Percentiles rank a stretch among this genome's conserved stretches.
Evolutionary conservation across 192 early-diverging fungal genomes (phyloP).

Genomic region (Fimicolochytrium jonesii): DNA sequence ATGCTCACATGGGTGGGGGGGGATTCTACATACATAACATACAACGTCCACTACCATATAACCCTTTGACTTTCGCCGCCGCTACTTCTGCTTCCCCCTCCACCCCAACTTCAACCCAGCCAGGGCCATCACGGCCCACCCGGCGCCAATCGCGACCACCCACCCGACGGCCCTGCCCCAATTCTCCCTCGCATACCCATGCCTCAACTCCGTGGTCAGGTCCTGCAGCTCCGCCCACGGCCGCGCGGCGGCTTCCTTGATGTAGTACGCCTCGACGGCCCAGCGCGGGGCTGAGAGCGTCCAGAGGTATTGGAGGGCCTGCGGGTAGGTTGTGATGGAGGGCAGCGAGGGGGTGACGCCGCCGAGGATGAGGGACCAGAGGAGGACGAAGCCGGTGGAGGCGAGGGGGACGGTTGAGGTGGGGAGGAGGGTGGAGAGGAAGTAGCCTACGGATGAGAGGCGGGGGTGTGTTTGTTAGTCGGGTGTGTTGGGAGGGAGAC

Average conservation of each 20-base stretch:
- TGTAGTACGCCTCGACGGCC: slow-evolving; percentile 56
- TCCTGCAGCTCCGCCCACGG: slow-evolving; percentile 4
- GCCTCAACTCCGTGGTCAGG: slow-evolving; percentile 13
- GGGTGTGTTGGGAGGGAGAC: no score
- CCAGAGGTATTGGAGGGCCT: slow-evolving; percentile 52
- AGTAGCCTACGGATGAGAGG: slow-evolving; percentile 44
- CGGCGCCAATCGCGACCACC: slow-evolving; percentile 41
- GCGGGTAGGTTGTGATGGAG: no score
- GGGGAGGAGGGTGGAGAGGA: slow-evolving; percentile 45
- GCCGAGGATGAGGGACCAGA: slow-evolving; percentile 54
- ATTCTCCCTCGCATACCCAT: slow-evolving; percentile 41
- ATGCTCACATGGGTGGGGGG: no score
- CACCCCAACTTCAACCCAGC: slow-evolving; percentile 51
- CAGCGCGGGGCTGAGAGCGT: slow-evolving; percentile 55
- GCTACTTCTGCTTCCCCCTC: slow-evolving; percentile 52
- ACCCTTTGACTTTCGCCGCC: no score
- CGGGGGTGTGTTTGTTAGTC: no score
- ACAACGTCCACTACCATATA: no score
- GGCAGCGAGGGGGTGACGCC: slow-evolving; percentile 59
- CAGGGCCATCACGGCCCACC: slow-evolving; percentile 53
- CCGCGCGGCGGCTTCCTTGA: slow-evolving; percentile 37
- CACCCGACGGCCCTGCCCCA: slow-evolving; percentile 38
- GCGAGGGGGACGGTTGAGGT: slow-evolving; percentile 39
- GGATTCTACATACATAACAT: no score
- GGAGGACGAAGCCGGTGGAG: slow-evolving; percentile 57